phyloP scores from a whole-genome alignment of 2,329 filamentous ascomycete species.

The Fusarium goolgardi region DNA sequence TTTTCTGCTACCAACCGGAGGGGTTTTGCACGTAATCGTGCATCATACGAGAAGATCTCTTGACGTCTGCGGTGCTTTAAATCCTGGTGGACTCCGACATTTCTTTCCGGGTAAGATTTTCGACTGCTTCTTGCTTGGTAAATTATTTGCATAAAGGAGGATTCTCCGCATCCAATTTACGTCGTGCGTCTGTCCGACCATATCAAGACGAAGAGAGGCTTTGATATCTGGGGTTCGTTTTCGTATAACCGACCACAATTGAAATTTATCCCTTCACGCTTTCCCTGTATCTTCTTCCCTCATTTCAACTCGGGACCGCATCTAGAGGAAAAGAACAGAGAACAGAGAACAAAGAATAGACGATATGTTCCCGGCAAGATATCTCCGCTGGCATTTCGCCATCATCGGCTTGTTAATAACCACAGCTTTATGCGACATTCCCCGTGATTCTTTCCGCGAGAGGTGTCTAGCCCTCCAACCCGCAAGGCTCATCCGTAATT shows the following conservation, averaged over 20 bases:
- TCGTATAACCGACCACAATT: background rate
- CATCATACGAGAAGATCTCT: no score
- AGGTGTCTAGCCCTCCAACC: constrained; percentile 13
- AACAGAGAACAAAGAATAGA: background rate
- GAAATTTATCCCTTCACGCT: background rate
- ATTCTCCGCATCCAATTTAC: background rate
- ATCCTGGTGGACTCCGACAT: no score
- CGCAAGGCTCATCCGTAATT: constrained; percentile 1
- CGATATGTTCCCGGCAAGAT: background rate
- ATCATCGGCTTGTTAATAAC: background rate
- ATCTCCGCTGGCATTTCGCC: background rate
- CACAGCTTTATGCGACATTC: background rate
- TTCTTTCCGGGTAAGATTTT: background rate
- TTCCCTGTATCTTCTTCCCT: background rate
- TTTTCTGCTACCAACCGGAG: no score
- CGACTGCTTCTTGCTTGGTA: background rate
- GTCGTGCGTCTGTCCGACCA: no score
- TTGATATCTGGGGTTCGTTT: background rate
- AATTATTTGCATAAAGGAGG: background rate
- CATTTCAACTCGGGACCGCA: background rate
- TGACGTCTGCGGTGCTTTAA: no score
- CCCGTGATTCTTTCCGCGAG: constrained; percentile 1
- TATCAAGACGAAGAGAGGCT: background rate
- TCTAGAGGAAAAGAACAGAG: background rate
- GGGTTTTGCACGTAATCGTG: no score